Evolutionary conservation across 73 alveolate genomes (phyloP), one percentile per base, ranked within the genome.

Genomic region (Paramecium octaurelia): DNA sequence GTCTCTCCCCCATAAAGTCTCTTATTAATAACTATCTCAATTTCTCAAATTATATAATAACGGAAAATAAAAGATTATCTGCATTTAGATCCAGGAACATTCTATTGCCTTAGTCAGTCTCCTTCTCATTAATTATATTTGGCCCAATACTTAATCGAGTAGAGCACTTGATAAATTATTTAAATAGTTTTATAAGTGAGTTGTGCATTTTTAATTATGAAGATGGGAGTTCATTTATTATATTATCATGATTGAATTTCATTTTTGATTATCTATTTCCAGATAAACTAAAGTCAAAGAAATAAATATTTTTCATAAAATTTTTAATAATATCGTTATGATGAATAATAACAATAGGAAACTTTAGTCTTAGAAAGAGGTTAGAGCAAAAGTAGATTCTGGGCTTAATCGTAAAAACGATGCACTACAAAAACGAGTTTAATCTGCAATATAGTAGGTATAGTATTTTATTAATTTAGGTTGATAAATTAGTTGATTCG

Each of bases 401-500:
- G 77, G 77, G 0, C 20, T 59, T 4, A 59, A 29, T 59, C 77
- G 77, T 8, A 76, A 76, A 76, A 20, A 18, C 10, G 89, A 38
- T 20, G 9, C 6, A 6, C 86, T 58, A 31, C 31, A 76, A 38
- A 76, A 76, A 42, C n/a, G 89, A 36, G 20, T 76, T 76, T 14
- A 24, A 38, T 76, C 89, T 76, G 89, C 71, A 20, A 38, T 70
- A 11, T 18, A 76, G 42, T 76, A 3, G 14, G 43, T 24, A 18
- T 14, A 34, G 27, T 14, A 34, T 9, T 40, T 3, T 40, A 20
- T 12, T 42, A 43, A 48, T 35, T 38, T 76, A 76, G 89, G 89
- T 36, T 76, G 89, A 76, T 18, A 76, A 76, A 76, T 42, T 34
- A 76, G 89, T 40, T 16, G 77, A 59, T 59, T 59, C 16, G 23